Evolutionary conservation across 208 protist species (phyloP).

Genomic region (Leishmania gerbilli): DNA sequence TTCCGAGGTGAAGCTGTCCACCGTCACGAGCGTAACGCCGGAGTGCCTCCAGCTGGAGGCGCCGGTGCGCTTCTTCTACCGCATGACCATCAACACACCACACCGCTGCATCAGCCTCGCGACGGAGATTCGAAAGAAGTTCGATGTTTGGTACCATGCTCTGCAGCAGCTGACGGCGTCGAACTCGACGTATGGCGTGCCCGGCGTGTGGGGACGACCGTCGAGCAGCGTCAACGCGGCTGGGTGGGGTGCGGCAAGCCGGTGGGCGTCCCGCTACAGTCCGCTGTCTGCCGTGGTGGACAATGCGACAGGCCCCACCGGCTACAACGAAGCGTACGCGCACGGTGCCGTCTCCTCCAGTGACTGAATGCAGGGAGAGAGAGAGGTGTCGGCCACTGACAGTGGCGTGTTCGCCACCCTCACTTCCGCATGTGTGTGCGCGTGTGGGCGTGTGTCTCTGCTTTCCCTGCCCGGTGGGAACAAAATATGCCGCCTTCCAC

Average conservation of each 20-base stretch:
- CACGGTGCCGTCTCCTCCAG: constrained; percentile 32
- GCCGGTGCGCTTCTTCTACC: constrained; percentile 60
- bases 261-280: constrained; percentile 62
- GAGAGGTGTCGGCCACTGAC: neutral
- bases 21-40: constrained; percentile 48
- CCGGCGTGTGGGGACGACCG: constrained; percentile 49
- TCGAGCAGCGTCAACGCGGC: constrained; percentile 31
- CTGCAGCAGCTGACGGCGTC: constrained; percentile 52
- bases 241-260: constrained; percentile 28
- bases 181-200: constrained; percentile 37
- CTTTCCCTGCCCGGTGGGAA: neutral
- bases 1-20: constrained; percentile 52
- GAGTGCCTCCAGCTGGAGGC: constrained; percentile 57
- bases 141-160: constrained; percentile 75
- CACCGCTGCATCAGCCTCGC: constrained; percentile 55
- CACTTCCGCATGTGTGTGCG: neutral
- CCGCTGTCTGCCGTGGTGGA: constrained; percentile 49
- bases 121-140: constrained; percentile 76
- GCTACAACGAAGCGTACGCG: constrained; percentile 2
- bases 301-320: constrained; percentile 18
- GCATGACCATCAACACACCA: constrained; percentile 50
- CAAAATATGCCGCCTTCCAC: neutral
- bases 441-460: neutral
- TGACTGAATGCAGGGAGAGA: constrained; percentile 15
- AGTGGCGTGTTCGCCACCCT: neutral